Percentiles rank a stretch among this genome's conserved stretches.
Conservation (phyloP, 2,329 filamentous ascomycete genomes). For the Nigrograna mackinnonii region DNA sequence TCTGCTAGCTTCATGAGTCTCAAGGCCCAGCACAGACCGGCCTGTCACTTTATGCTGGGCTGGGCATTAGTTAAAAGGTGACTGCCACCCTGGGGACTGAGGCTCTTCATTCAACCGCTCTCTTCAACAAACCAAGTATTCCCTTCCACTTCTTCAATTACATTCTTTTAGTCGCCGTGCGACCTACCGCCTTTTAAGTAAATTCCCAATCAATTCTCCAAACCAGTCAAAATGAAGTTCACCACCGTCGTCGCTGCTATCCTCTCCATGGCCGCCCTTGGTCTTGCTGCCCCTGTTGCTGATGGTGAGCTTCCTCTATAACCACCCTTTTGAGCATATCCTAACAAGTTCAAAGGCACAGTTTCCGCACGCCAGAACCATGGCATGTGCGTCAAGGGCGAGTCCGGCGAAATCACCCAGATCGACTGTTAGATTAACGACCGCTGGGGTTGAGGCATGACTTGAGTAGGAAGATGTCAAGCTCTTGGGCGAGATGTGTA, state of each 20-base stretch:
- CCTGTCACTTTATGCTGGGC: constrained; percentile 8
- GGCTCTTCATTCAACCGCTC: constrained; percentile 17
- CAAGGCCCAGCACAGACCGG: constrained; percentile 2
- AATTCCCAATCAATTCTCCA: constrained; percentile 13
- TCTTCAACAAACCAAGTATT: constrained; percentile 9
- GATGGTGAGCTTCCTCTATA: constrained; percentile 21
- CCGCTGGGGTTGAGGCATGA: background rate
- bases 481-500: constrained; percentile 2
- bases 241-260: constrained; percentile 33
- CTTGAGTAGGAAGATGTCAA: background rate
- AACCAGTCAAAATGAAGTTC: constrained; percentile 36
- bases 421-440: constrained; percentile 25
- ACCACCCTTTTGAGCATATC: background rate
- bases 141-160: constrained; percentile 13
- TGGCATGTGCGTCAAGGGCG: constrained; percentile 37
- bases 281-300: constrained; percentile 31
- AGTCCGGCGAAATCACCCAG: constrained; percentile 19
- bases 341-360: constrained; percentile 10
- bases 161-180: constrained; percentile 38
- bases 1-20: constrained; percentile 5
- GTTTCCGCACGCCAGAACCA: constrained; percentile 36
- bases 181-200: constrained; percentile 21
- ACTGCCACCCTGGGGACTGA: too few relatives aligned
- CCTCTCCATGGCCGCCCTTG: constrained; percentile 38
- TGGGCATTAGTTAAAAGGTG: constrained; percentile 27